Evolutionary conservation across 2,329 filamentous ascomycete genomes (phyloP), one percentile per base, ranked within the genome.

Genomic region (Stachybotrys echinatus): DNA sequence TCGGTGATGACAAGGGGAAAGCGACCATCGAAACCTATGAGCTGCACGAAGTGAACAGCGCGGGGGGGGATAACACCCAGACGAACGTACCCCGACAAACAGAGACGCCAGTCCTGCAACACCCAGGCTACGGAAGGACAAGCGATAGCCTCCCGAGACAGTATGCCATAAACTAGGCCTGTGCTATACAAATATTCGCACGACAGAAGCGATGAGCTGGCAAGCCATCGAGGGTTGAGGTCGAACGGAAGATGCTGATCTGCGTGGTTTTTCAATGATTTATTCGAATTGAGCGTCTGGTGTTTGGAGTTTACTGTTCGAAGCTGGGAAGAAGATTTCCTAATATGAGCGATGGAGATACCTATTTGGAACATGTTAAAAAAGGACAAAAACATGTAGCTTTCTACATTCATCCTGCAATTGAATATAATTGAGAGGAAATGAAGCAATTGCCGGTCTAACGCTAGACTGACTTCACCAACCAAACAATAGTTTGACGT

Each of bases 91-190:
- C 57, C 44, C 59, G 62, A 5, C 47, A 51, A 45, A 44, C 61
- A 47, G 52, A 71, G 46, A 65, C 74, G 4, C 75, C 76, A 0
- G 61, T 73, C 21, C 59, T 79, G 39, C 65, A 66, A 21, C 76
- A 78, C 47, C 75, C 75, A 0, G 75, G 74, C 1, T 72, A 74
- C 43, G 73, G 74, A 17, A 66, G 74, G 51, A 61, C 67, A 22
- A 55, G 58, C 7, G 52, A 59, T 34, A 59, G 55, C 43, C 57
- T 54, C 14, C 57, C 61, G 17, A 48, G 55, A 42, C 56, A 53
- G 23, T 57, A 60, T 20, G 23, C 27, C 7, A 23, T 22, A 20
- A 23, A 44, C 38, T n/a, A 40, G 14, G 10, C 27, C n/a, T n/a
- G n/a, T n/a, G n/a, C n/a, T n/a, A n/a, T n/a, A n/a, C n/a, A n/a